phyloP scores from a whole-genome alignment of 2,329 filamentous ascomycete genomes.

The Grosmannia clavigera region DNA sequence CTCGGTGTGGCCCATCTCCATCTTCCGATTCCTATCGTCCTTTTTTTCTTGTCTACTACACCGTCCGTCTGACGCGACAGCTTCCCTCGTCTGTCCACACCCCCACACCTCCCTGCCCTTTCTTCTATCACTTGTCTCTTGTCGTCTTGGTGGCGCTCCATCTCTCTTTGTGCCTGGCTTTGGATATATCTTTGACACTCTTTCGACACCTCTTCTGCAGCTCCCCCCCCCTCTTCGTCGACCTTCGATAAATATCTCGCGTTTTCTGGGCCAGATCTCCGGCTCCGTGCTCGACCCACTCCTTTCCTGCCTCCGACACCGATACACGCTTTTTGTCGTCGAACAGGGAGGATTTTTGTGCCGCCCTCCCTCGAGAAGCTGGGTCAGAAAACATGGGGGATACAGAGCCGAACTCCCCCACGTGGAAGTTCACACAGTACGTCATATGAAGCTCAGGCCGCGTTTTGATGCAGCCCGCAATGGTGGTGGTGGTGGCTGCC shows the following conservation, averaged over 20 bases:
- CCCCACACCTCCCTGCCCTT: neutral
- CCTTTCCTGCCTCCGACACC: neutral
- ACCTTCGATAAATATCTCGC: neutral
- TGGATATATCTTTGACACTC: slow-evolving; percentile 1
- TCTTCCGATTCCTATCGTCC: neutral
- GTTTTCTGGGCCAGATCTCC: neutral
- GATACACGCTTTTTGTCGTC: neutral
- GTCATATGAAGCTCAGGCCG: slow-evolving; percentile 23
- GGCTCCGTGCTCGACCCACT: neutral
- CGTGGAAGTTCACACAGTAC: slow-evolving; percentile 99
- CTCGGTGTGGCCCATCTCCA: neutral
- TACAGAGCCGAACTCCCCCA: slow-evolving; percentile 84
- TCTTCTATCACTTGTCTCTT: neutral
- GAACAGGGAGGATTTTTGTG: slow-evolving; percentile 5
- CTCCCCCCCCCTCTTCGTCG: neutral
- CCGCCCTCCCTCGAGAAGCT: neutral
- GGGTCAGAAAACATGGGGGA: slow-evolving; percentile 69
- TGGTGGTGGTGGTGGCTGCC: neutral
- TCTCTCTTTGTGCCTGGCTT: neutral
- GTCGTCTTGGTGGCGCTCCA: neutral
- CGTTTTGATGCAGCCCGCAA: neutral
- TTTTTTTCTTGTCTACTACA: neutral
- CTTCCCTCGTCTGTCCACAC: neutral
- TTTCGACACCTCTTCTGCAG: neutral
- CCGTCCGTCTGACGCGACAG: neutral